phyloP scores from a whole-genome alignment of 2,329 filamentous ascomycete species.

The Hypocreales sp. region DNA sequence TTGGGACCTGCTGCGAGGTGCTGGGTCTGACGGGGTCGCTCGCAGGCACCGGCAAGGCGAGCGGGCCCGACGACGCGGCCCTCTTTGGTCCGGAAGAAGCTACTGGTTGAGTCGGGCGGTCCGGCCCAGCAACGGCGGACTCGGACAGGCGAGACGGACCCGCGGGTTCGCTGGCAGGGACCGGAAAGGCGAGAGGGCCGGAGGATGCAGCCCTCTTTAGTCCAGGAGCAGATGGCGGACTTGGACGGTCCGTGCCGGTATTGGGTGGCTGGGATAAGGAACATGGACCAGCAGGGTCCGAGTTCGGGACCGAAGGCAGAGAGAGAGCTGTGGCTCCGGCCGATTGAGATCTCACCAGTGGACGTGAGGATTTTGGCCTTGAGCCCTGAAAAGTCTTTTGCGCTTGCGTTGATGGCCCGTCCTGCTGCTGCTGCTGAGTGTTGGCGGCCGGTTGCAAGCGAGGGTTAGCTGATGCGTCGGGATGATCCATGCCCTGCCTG shows the following conservation, averaged over 20 bases:
- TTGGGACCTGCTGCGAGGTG: conserved; percentile 5
- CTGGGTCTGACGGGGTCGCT: conserved; percentile 26
- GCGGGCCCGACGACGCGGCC: conserved; percentile 18
- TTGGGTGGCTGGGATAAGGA: conserved; percentile 18
- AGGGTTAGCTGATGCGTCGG: neutral
- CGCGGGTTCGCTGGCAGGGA: conserved; percentile 36
- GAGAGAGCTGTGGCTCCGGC: conserved; percentile 15
- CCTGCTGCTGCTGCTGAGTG: too few relatives aligned
- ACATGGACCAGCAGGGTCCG: conserved; percentile 32
- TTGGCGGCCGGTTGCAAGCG: too few relatives aligned
- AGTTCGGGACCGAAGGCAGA: conserved; percentile 17
- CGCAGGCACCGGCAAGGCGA: conserved; percentile 23
- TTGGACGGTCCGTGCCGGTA: conserved; percentile 6
- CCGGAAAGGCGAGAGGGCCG: conserved; percentile 15
- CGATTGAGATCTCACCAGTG: conserved; percentile 20
- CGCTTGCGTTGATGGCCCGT: conserved; percentile 1
- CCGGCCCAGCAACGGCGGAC: conserved; percentile 6
- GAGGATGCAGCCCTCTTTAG: conserved; percentile 22
- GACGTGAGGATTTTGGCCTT: conserved; percentile 9
- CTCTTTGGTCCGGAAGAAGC: conserved; percentile 19
- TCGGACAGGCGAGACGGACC: conserved; percentile 25
- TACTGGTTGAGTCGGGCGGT: conserved; percentile 13
- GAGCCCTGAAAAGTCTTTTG: conserved; percentile 1
- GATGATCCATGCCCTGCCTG: neutral
- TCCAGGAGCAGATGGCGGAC: conserved; percentile 18